Base-by-base conservation (phyloP, 1,284 basidiomycete species). In the Fomitopsis schrenkii region DNA sequence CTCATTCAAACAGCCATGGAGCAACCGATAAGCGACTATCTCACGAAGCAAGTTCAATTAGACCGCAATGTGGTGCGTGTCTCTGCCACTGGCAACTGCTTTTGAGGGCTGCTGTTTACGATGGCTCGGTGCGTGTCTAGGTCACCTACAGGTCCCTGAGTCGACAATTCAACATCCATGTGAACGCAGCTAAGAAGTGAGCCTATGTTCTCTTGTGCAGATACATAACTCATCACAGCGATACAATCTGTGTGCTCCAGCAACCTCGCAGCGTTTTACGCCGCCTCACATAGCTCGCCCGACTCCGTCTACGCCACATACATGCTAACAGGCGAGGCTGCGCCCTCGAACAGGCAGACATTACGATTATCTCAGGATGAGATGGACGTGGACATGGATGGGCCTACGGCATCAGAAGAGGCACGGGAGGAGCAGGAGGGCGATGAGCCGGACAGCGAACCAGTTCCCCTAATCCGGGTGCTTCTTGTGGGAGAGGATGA, bases 91-190 rank as follows among this genome's bases (percentile, higher is more conserved):
- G 30, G 38, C 35, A 41, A 35, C 19, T 35, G 59, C 53, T 17
- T 52, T 19, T 30, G 19, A 26, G 44, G 46, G 28, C 19, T 55
- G 33, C 3, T 61, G 17, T n/a, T 59, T 14, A 59, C 42, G 17
- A 60, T 56, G 12, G 50, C 40, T 10, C 33, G 3, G 30, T 22
- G 46, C 22, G 19, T 56, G 19, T 48, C 28, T 45, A 91, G 90
- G 88, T 92, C 61, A 91, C 90, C 5, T 92, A 84, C 71, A 82
- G 90, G 41, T 85, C 83, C 4, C 77, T 92, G 57, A 91, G 90
- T 68, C 81, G 88, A 63, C 82, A 82, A 52, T 80, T 90, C 48
- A 77, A 78, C 0, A 78, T 91, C 58, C 87, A 91, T 67, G 88
- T 91, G 65, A 89, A 90, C 69, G 73, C 75, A 40, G 90, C 90